Conservation (phyloP, 768 basidiomycete species). For the Phlebiopsis gigantea region DNA sequence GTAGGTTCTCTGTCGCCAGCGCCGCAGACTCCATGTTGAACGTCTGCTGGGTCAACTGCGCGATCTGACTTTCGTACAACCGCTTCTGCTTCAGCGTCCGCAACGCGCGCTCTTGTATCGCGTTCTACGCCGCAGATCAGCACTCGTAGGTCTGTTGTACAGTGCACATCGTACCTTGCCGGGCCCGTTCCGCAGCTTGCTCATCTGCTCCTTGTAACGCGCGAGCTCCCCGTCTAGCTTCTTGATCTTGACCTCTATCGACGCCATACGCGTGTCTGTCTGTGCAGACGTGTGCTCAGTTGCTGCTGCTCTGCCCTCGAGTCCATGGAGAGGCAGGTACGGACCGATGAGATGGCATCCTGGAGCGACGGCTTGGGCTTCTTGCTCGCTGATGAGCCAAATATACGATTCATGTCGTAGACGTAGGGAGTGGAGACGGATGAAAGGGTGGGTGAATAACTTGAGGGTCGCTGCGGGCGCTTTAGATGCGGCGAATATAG, state of each 20-base stretch:
- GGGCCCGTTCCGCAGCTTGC: slow-evolving; percentile 86
- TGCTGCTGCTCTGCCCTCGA: background rate
- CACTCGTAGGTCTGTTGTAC: background rate
- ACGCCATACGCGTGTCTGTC: slow-evolving; percentile 84
- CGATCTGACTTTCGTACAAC: slow-evolving; percentile 92
- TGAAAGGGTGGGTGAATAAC: background rate
- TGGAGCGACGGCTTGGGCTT: slow-evolving; percentile 83
- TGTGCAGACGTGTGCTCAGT: slow-evolving; percentile 25
- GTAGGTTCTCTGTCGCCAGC: slow-evolving; percentile 94
- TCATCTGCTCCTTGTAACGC: slow-evolving; percentile 94
- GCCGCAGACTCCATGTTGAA: slow-evolving; percentile 98
- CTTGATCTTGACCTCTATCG: slow-evolving; percentile 94
- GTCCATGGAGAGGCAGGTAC: slow-evolving; percentile 20
- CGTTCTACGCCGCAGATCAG: slow-evolving; percentile 45
- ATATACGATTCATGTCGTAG: slow-evolving; percentile 76
- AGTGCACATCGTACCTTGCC: slow-evolving; percentile 65
- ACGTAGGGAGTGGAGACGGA: background rate
- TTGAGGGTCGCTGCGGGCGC: background rate
- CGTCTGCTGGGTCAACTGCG: slow-evolving; percentile 88
- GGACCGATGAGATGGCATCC: slow-evolving; percentile 89
- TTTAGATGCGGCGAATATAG: background rate
- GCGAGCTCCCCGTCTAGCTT: slow-evolving; percentile 92
- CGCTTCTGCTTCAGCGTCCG: slow-evolving; percentile 91
- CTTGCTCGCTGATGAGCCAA: slow-evolving; percentile 66
- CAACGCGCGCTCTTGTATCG: slow-evolving; percentile 92